Base-by-base conservation (phyloP, 1,139 yeast species). In the Saccharomyces hybrid region DNA sequence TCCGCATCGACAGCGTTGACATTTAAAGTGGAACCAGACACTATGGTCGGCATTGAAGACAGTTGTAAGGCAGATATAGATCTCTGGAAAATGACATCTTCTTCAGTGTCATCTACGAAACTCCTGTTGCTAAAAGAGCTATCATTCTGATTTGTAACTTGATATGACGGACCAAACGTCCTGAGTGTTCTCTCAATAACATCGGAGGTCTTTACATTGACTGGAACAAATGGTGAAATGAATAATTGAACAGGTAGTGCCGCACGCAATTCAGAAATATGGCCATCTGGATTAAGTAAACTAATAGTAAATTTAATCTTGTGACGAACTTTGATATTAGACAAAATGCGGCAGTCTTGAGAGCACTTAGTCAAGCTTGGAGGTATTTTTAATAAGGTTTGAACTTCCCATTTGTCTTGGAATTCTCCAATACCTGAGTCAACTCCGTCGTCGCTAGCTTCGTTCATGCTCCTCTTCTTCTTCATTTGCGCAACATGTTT, bases 321-420 rank as follows among this genome's bases (percentile, higher is more conserved):
- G 67, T 86, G 93, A 58, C 82, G 79, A 6, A 84, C 86, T 56
- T 75, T 78, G 73, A 71, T 82, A 66, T 64, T 78, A 53, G 71
- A 78, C 61, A 71, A 73, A 48, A 88, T 76, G 56, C 82, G 86
- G 66, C 93, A 87, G 70, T 93, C 98, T 69, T 91, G 99, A 1
- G 96, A 84, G 65, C 93, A 81, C 63, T 81, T 80, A 1, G 89
- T 76, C 54, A 93, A 75, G 54, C 86, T 81, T 5, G 90, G 77
- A 0, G 98, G 98, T 2, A 91, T 69, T 41, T 75, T 75, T 32
- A 91, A 64, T 49, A 75, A 68, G 1, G 86, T 77, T 51, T 79
- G 79, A 13, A 90, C 69, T 58, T 85, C 89, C 98, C 98, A 91
- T 59, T 79, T 80, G 66, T 89, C 97, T 62, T 75, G 75, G 48